A percentile compares a stretch with the other conserved stretches of the same genome.
These are phyloP conservation scores for Fistulifera solaris DNA, from an alignment of 108 stramenopile genomes.

Conservation along the genomic window DNA sequence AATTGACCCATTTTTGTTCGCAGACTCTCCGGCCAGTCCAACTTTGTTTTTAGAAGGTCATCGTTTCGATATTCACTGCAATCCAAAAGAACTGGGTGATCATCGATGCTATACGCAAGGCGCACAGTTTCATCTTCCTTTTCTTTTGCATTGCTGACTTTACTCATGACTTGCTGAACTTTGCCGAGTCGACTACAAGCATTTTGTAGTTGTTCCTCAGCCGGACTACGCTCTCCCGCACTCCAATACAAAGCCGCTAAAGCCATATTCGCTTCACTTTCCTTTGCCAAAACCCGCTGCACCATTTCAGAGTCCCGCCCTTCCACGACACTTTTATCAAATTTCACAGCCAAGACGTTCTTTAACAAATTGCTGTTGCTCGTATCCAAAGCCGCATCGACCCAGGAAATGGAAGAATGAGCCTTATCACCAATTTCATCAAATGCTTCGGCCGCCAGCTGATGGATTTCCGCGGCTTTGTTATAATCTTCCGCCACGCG, in stretches of 20 bases:
- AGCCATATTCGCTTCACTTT: slow-evolving; percentile 70
- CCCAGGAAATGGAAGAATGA: slow-evolving; percentile 39
- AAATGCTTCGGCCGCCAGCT: slow-evolving; percentile 43
- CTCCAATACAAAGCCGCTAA: slow-evolving; percentile 59
- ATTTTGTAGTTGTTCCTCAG: slow-evolving; percentile 47
- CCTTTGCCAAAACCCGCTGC: slow-evolving; percentile 72
- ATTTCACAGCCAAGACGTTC: neutral
- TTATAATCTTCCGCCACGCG: slow-evolving; percentile 28
- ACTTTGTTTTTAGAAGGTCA: slow-evolving; percentile 43
- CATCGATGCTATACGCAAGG: slow-evolving; percentile 65
- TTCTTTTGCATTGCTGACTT: slow-evolving; percentile 15
- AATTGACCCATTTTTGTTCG: slow-evolving; percentile 49
- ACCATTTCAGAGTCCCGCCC: slow-evolving; percentile 58
- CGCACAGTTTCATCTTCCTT: slow-evolving; percentile 4
- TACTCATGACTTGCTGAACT: slow-evolving; percentile 29
- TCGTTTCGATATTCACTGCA: slow-evolving; percentile 63
- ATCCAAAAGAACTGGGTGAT: slow-evolving; percentile 42
- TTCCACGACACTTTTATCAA: slow-evolving; percentile 30
- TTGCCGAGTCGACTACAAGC: slow-evolving; percentile 67
- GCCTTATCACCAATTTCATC: slow-evolving; percentile 63
- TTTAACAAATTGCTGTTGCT: slow-evolving; percentile 12
- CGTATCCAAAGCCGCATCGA: slow-evolving; percentile 68
- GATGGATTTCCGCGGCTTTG: slow-evolving; percentile 36
- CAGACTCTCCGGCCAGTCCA: slow-evolving; percentile 51
- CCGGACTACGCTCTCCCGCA: slow-evolving; percentile 26